Evolutionary conservation across 169 alveolate genomes (phyloP), one percentile per base, ranked within the genome.

Genomic region (Eimeria sp.): DNA sequence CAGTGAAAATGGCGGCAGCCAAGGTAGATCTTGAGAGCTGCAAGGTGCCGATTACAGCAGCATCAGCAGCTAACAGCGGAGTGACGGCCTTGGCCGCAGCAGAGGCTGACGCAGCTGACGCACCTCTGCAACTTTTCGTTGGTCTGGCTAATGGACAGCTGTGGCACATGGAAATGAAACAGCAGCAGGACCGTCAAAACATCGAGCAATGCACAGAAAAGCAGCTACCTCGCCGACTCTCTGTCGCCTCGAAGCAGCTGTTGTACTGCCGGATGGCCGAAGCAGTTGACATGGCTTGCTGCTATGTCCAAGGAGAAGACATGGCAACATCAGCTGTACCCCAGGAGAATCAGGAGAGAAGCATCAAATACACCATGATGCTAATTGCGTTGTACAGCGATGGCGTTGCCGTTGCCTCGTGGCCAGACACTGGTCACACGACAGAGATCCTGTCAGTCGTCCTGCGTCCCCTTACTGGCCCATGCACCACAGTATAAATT

Each of bases 251-350:
- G 16, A 87, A 87, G 47, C 93, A 87, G 83, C 83, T 87, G 47
- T 54, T 87, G 47, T 87, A 82, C 93, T 87, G 93, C 47, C 82
- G 93, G 45, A 87, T 87, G 93, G 93, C 93, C 18, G 93, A 87
- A 27, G 83, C 93, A 16, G 67, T 87, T 10, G 83, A 87, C 63
- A 61, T 87, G 40, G 67, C 22, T 72, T 87, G 93, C 80, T 87
- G 93, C 67, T 87, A 87, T 30, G 65, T 87, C 67, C 63, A 30
- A 27, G 83, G 43, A 9, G 43, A 58, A 65, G 93, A 47, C 4
- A 30, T 25, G n/a, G 11, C 67, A 40, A 43, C 78, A n/a, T 45
- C 54, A 20, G 30, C 25, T 7, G 93, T 49, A n/a, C 47, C 43
- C 16, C n/a, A 54, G 20, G 82, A 65, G 47, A 7, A 27, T 10